A percentile compares a stretch with the other conserved stretches of the same genome.
Conservation (phyloP, 2,329 filamentous ascomycete species). For the Diaporthe caulivora region DNA sequence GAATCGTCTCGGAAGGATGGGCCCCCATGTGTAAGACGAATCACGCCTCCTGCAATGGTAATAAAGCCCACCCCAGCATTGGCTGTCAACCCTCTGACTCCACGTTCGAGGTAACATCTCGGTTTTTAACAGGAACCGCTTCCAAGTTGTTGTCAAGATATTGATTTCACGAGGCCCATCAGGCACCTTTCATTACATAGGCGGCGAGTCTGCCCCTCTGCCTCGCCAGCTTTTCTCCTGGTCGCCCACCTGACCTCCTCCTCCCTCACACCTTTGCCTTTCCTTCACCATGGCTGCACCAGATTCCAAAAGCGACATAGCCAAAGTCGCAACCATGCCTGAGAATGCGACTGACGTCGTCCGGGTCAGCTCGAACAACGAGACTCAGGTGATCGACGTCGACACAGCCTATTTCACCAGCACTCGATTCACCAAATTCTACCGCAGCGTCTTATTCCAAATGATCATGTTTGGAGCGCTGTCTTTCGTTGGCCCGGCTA, state of each 20-base stretch:
- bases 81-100: not conserved
- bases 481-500: conserved; percentile 38
- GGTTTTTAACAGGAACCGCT: not conserved
- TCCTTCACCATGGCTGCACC: conserved; percentile 8
- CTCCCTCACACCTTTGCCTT: not conserved
- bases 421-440: conserved; percentile 30
- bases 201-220: not conserved
- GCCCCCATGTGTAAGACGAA: conserved; percentile 20
- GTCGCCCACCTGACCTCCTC: not conserved
- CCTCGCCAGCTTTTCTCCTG: not conserved
- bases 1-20: conserved; percentile 21
- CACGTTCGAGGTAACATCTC: conserved; percentile 21
- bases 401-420: conserved; percentile 37
- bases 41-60: conserved; percentile 26
- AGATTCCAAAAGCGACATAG: conserved; percentile 13
- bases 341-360: conserved; percentile 24
- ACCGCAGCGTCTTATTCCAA: conserved; percentile 35
- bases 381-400: conserved; percentile 36
- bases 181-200: conserved; percentile 13
- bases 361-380: conserved; percentile 30
- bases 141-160: conserved; percentile 7
- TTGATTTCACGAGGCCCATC: not conserved
- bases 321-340: conserved; percentile 27
- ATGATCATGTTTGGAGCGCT: conserved; percentile 39
- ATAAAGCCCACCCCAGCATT: conserved; percentile 17